Evolutionary conservation across 495 filamentous ascomycete genomes (phyloP).

Genomic region (Paragyromitra xinjiangensis): DNA sequence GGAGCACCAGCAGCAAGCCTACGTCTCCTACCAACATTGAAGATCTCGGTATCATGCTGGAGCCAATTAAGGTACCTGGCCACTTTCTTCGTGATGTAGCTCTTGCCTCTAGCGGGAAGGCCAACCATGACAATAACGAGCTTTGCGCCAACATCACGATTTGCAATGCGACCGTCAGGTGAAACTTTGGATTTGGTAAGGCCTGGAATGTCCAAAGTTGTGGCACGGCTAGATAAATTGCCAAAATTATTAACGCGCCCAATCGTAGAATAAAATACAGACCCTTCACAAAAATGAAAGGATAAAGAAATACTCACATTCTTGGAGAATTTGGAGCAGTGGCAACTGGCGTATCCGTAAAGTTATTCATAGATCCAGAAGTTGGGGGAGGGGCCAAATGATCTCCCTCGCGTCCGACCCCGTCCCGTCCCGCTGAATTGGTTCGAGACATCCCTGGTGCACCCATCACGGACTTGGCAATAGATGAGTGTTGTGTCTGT

Average conservation of each 20-base stretch:
- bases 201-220: conserved; percentile 83
- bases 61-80: conserved; percentile 96
- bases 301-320: conserved; percentile 66
- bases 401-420: conserved; percentile 14
- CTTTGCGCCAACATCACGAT: conserved; percentile 92
- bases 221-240: conserved; percentile 67
- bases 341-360: conserved; percentile 74
- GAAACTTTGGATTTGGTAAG: conserved; percentile 93
- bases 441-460: conserved; percentile 48
- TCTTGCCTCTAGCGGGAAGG: conserved; percentile 92
- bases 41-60: conserved; percentile 92
- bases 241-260: conserved; percentile 18
- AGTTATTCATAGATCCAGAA: conserved; percentile 33
- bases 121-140: conserved; percentile 99
- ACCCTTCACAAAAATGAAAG: conserved; percentile 5
- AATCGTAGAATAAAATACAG: neutral
- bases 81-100: conserved; percentile 98
- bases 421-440: conserved; percentile 27
- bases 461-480: conserved; percentile 70
- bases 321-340: conserved; percentile 75
- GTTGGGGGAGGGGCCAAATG: conserved; percentile 58
- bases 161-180: conserved; percentile 90
- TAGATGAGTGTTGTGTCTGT: conserved; percentile 64
- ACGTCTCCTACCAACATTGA: conserved; percentile 93
- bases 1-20: conserved; percentile 74